Conservation (phyloP, 345 rosid genomes). For the Salix purpurea region DNA sequence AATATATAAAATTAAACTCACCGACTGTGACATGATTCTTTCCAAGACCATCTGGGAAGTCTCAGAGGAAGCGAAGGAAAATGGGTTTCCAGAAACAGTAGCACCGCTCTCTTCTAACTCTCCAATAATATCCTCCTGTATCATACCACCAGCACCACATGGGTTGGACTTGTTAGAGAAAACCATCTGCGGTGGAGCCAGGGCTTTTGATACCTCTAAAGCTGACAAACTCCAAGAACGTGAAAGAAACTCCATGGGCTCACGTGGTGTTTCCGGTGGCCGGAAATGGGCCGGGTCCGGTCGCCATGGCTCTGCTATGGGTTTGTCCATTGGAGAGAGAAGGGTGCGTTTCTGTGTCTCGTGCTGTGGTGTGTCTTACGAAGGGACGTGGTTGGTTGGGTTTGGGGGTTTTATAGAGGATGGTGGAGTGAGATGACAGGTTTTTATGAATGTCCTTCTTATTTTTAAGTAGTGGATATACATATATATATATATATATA, state of each 20-base stretch:
- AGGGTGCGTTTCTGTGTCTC: neutral
- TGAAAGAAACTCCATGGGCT: constrained; percentile 94
- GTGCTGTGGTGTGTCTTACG: neutral
- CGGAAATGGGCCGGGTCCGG: constrained; percentile 52
- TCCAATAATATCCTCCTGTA: constrained; percentile 63
- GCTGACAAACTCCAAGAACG: constrained; percentile 98
- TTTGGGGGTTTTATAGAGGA: constrained; percentile 20
- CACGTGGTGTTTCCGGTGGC: constrained; percentile 83
- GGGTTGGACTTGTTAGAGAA: constrained; percentile 41
- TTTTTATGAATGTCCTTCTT: neutral
- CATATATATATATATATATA: too few species aligned
- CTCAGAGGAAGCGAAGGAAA: constrained; percentile 80
- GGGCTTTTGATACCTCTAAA: constrained; percentile 67
- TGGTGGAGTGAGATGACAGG: neutral
- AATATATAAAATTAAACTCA: constrained; percentile 30
- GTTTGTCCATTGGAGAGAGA: constrained; percentile 48
- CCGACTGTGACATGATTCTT: constrained; percentile 97
- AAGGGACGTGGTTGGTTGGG: neutral
- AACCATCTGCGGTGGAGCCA: constrained; percentile 48
- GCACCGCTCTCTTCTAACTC: constrained; percentile 56
- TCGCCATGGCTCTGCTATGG: constrained; percentile 55
- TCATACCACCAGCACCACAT: constrained; percentile 22
- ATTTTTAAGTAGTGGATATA: neutral
- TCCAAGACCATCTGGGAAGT: constrained; percentile 99
- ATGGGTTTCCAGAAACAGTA: constrained; percentile 53